Evolutionary conservation across 129 eudicot genomes (phyloP).

Genomic region (Flaveria bidentis): DNA sequence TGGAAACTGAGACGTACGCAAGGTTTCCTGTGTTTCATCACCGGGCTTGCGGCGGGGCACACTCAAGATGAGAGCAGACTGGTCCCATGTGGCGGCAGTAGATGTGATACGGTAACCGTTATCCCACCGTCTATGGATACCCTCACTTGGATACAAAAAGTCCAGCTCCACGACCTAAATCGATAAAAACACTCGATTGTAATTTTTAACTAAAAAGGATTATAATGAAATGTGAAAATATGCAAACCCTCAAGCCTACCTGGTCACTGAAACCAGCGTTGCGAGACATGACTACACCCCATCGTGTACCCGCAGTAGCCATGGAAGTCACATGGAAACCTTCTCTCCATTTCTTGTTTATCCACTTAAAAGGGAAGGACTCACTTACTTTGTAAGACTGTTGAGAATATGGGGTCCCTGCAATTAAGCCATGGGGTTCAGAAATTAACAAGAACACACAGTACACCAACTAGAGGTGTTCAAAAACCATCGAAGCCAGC

Average conservation of each 20-base stretch:
- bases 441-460: not conserved
- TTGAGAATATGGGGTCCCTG: slow-evolving; percentile 73
- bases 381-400: slow-evolving; percentile 90
- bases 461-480: not conserved
- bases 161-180: slow-evolving; percentile 42
- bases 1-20: slow-evolving; percentile 81
- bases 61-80: slow-evolving; percentile 74
- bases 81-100: slow-evolving; percentile 76
- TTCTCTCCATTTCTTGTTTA: slow-evolving; percentile 85
- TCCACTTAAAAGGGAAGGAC: slow-evolving; percentile 87
- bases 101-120: slow-evolving; percentile 68
- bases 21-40: slow-evolving; percentile 80
- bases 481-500: too few species aligned
- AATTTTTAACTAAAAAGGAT: not conserved
- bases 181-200: not conserved
- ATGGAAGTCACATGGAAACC: slow-evolving; percentile 87
- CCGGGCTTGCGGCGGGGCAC: slow-evolving; percentile 66
- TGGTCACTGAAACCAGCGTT: slow-evolving; percentile 86
- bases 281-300: slow-evolving; percentile 93
- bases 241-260: slow-evolving; percentile 35
- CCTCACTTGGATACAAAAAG: slow-evolving; percentile 55
- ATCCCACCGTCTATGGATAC: slow-evolving; percentile 80
- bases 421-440: not conserved
- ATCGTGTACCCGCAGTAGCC: slow-evolving; percentile 81
- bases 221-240: not conserved